phyloP scores from a whole-genome alignment of 139 green algal genomes.

The Volvox africanus region DNA sequence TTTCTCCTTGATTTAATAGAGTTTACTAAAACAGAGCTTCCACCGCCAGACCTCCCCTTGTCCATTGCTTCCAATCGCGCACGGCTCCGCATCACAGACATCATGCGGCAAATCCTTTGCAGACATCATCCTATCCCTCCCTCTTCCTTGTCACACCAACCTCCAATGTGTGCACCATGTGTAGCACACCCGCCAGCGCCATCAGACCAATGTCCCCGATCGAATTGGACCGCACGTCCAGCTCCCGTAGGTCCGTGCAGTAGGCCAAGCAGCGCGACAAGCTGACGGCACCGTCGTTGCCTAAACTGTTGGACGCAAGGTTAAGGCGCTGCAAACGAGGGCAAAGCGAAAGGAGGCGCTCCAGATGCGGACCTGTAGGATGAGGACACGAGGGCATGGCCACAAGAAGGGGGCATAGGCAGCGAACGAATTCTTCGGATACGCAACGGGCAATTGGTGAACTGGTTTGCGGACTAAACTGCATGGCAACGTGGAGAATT shows the following conservation, averaged over 20 bases:
- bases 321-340: slow-evolving; percentile 48
- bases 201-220: slow-evolving; percentile 55
- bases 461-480: too few relatives aligned
- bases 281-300: slow-evolving; percentile 50
- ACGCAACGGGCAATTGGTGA: too few relatives aligned
- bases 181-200: slow-evolving; percentile 60
- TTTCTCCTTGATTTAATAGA: too few relatives aligned
- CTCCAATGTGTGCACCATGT: slow-evolving; percentile 35
- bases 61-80: too few relatives aligned
- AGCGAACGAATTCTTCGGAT: too few relatives aligned
- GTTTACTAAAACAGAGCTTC: too few relatives aligned
- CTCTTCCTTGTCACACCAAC: neutral
- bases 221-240: slow-evolving; percentile 65
- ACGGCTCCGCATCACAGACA: too few relatives aligned
- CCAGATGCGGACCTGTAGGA: slow-evolving; percentile 56
- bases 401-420: neutral
- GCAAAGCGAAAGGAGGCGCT: slow-evolving; percentile 55
- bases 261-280: slow-evolving; percentile 59
- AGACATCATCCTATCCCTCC: too few relatives aligned
- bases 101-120: too few relatives aligned
- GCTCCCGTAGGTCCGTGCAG: slow-evolving; percentile 33
- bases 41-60: too few relatives aligned
- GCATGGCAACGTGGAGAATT: too few relatives aligned
- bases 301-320: slow-evolving; percentile 61
- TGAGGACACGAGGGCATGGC: too few relatives aligned